Percentiles rank a stretch among this genome's conserved stretches.
Evolutionary conservation across 805 yeast genomes (phyloP).

Genomic region (Spathaspora boniae): DNA sequence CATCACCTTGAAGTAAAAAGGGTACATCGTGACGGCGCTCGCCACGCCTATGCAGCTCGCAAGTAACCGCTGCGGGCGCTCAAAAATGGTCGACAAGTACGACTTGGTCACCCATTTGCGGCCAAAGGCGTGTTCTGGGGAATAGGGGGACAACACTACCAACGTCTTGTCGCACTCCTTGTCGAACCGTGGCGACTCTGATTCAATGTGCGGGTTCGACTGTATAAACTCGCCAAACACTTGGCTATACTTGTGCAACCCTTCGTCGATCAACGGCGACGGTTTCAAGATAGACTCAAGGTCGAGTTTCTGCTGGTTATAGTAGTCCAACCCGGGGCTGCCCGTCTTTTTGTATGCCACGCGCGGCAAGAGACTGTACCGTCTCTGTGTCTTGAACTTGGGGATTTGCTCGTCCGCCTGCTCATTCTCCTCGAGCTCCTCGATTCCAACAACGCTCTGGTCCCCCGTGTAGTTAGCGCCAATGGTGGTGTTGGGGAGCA

Average conservation of each 20-base stretch:
- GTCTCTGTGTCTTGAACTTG: conserved; percentile 31
- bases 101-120: conserved; percentile 73
- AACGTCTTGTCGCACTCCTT: conserved; percentile 46
- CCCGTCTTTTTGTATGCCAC: conserved; percentile 13
- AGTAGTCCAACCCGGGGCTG: conserved; percentile 15
- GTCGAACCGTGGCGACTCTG: conserved; percentile 36
- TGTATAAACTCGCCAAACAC: conserved; percentile 41
- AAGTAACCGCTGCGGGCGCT: conserved; percentile 73
- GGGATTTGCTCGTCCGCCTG: conserved; percentile 33
- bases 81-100: conserved; percentile 67
- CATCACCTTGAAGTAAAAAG: conserved; percentile 51
- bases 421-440: conserved; percentile 35
- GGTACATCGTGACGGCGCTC: conserved; percentile 67
- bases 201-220: conserved; percentile 41
- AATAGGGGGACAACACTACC: conserved; percentile 64
- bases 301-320: conserved; percentile 10
- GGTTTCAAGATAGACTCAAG: conserved; percentile 32
- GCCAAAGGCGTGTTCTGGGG: conserved; percentile 69
- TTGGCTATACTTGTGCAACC: conserved; percentile 33
- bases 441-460: conserved; percentile 30
- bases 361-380: conserved; percentile 26
- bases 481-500: conserved; percentile 24
- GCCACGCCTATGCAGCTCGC: conserved; percentile 79
- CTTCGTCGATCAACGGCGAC: conserved; percentile 33
- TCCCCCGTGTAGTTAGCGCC: conserved; percentile 29